Percentiles rank a stretch among this genome's conserved stretches.
phyloP scores from a whole-genome alignment of 441 rosid genomes.

The Adansonia grandidieri region DNA sequence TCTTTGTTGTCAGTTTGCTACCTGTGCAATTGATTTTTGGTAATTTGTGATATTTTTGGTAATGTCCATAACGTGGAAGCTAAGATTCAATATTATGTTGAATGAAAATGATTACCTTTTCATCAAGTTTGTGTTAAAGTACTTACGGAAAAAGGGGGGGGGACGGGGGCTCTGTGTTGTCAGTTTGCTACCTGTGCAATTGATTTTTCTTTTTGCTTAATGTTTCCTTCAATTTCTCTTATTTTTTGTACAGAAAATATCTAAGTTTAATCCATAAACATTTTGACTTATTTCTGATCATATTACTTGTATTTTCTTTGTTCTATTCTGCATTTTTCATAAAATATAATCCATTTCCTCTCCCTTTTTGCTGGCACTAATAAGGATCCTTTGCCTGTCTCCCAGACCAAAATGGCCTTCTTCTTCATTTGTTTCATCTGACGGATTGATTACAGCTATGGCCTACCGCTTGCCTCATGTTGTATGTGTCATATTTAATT shows the following conservation, averaged over 20 bases:
- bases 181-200: background rate
- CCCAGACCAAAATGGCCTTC: slow-evolving; percentile 98
- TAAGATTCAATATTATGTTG: background rate
- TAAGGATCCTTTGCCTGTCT: slow-evolving; percentile 39
- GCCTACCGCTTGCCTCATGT: slow-evolving; percentile 98
- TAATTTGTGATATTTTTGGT: background rate
- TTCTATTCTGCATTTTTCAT: slow-evolving; percentile 13
- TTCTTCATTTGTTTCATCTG: slow-evolving; percentile 90
- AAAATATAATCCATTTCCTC: background rate
- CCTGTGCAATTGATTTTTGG: background rate
- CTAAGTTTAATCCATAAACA: background rate
- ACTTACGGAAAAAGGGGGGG: background rate
- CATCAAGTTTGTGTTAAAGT: background rate
- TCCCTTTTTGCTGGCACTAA: slow-evolving; percentile 36
- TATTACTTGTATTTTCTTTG: background rate
- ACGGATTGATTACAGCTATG: slow-evolving; percentile 95
- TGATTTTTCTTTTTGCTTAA: background rate
- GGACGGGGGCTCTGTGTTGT: background rate
- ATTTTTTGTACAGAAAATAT: background rate
- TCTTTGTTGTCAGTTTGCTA: background rate
- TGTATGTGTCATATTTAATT: slow-evolving; percentile 53
- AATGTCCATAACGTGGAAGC: background rate
- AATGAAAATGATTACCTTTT: slow-evolving; percentile 9
- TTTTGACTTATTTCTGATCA: background rate
- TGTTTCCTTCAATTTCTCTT: background rate